phyloP scores from a whole-genome alignment of 306 rosid genomes.

The Vigna nakashimae region DNA sequence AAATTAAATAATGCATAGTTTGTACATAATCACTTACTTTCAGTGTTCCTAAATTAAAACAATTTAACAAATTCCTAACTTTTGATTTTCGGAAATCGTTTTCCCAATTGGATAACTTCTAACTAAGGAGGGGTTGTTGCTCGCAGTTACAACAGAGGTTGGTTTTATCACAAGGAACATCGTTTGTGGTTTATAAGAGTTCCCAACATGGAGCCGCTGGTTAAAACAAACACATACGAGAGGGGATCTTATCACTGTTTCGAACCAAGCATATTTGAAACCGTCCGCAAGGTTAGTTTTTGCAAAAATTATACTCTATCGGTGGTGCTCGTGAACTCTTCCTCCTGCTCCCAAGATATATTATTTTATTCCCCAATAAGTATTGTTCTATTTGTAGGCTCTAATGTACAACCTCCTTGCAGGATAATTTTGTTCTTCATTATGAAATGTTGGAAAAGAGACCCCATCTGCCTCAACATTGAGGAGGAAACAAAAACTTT shows the following conservation, averaged over 20 bases:
- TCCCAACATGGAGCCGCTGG: constrained; percentile 84
- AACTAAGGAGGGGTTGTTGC: constrained; percentile 36
- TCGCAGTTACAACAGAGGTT: constrained; percentile 75
- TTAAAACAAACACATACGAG: constrained; percentile 77
- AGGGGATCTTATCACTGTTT: constrained; percentile 91
- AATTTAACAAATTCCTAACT: constrained; percentile 15
- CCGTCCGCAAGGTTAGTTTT: constrained; percentile 77
- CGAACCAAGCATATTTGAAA: constrained; percentile 86
- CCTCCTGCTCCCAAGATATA: not conserved
- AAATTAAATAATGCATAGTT: not conserved
- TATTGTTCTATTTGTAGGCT: constrained; percentile 2
- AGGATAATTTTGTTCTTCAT: constrained; percentile 85
- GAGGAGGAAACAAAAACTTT: constrained; percentile 38
- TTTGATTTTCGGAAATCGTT: not conserved
- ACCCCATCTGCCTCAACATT: constrained; percentile 76
- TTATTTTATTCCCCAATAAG: not conserved
- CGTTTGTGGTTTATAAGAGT: constrained; percentile 75
- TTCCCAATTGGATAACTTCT: constrained; percentile 18
- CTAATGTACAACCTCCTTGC: constrained; percentile 50
- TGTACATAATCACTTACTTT: constrained; percentile 15
- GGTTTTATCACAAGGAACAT: constrained; percentile 93
- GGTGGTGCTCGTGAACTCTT: constrained; percentile 7
- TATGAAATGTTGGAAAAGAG: constrained; percentile 88
- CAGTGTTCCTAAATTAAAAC: not conserved
- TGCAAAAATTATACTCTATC: constrained; percentile 1